These are phyloP conservation scores for Linderniella brevidens DNA, from an alignment of 257 asterid genomes.

Conservation along the genomic window DNA sequence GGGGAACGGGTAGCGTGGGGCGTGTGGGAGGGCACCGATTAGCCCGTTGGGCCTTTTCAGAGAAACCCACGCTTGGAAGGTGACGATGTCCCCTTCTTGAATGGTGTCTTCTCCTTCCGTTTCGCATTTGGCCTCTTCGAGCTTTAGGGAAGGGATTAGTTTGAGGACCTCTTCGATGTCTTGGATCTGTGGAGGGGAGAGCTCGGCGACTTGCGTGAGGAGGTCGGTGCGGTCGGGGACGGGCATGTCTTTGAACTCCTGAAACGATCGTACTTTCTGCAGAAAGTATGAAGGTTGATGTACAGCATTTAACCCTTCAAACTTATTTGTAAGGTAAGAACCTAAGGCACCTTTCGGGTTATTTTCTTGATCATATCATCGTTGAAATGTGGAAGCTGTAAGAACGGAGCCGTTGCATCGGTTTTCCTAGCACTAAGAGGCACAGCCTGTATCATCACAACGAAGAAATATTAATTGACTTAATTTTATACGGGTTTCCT, in stretches of 20 bases:
- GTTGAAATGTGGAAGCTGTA: slow-evolving; percentile 85
- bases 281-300: slow-evolving; percentile 11
- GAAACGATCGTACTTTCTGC: slow-evolving; percentile 47
- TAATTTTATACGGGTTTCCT: slow-evolving; percentile 6
- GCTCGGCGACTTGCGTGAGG: slow-evolving; percentile 41
- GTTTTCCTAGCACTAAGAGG: slow-evolving; percentile 77
- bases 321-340: not conserved
- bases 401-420: slow-evolving; percentile 62
- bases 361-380: slow-evolving; percentile 55
- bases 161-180: slow-evolving; percentile 73
- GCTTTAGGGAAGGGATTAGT: slow-evolving; percentile 44
- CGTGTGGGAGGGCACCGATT: slow-evolving; percentile 54
- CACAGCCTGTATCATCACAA: slow-evolving; percentile 50
- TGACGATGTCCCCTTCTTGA: slow-evolving; percentile 77
- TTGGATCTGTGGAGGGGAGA: slow-evolving; percentile 35
- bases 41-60: slow-evolving; percentile 60
- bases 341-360: slow-evolving; percentile 38
- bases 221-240: slow-evolving; percentile 43
- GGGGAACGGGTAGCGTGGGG: slow-evolving; percentile 64
- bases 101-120: slow-evolving; percentile 90
- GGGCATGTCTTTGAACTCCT: slow-evolving; percentile 42
- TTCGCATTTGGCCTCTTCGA: slow-evolving; percentile 48
- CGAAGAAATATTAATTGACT: slow-evolving; percentile 6
- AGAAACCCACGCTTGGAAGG: slow-evolving; percentile 70
- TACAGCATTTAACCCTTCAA: too few species aligned